Conservation (phyloP, 805 yeast species). For the Teunomyces barrocoloradensis region DNA sequence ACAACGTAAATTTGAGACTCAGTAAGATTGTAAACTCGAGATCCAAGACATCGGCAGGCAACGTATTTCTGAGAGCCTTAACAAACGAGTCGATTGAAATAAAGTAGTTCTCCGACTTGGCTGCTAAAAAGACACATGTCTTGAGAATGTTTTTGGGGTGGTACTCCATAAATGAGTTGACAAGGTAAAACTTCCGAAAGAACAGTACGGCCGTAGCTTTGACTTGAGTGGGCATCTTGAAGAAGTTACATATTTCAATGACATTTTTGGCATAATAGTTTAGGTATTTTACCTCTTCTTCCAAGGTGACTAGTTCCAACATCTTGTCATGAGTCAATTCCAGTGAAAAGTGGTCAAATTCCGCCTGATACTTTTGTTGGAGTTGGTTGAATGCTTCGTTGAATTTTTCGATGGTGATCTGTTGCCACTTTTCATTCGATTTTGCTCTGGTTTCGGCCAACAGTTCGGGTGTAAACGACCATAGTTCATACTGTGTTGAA, state of each 20-base stretch:
- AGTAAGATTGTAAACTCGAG: conserved; percentile 77
- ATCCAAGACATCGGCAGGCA: conserved; percentile 64
- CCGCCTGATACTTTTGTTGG: conserved; percentile 22
- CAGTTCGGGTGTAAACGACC: conserved; percentile 75
- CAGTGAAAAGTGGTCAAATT: conserved; percentile 26
- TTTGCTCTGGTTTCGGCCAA: conserved; percentile 47
- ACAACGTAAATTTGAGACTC: conserved; percentile 71
- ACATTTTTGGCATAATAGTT: conserved; percentile 71
- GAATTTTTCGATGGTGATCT: conserved; percentile 31
- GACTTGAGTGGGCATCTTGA: conserved; percentile 85
- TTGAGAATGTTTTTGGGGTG: conserved; percentile 80
- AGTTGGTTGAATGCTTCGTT: conserved; percentile 18
- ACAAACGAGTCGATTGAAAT: conserved; percentile 81
- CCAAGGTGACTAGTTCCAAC: conserved; percentile 50
- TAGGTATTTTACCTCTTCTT: conserved; percentile 71
- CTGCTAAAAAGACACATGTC: conserved; percentile 79
- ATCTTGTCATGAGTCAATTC: conserved; percentile 29
- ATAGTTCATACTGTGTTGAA: conserved; percentile 76
- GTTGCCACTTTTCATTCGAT: conserved; percentile 56
- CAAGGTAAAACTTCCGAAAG: conserved; percentile 75
- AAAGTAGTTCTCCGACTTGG: conserved; percentile 89
- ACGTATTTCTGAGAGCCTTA: conserved; percentile 63
- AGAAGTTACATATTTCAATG: conserved; percentile 64
- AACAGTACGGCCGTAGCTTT: conserved; percentile 83
- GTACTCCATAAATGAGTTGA: conserved; percentile 78